phyloP scores from a whole-genome alignment of 352 stramenopile species.

The Globisporangium radiosum region DNA sequence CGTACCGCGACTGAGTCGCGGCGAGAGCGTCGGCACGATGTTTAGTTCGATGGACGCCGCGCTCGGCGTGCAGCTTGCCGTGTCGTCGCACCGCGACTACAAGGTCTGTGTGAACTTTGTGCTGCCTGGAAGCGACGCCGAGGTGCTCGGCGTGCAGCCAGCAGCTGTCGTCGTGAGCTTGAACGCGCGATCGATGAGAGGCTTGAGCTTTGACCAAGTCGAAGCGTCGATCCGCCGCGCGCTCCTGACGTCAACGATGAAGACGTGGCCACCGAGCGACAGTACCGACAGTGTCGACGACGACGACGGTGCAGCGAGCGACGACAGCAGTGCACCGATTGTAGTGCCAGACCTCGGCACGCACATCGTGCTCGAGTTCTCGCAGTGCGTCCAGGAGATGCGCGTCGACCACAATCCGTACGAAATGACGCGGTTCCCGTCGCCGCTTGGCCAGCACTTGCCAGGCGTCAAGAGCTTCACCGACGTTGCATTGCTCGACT shows the following conservation, averaged over 20 bases:
- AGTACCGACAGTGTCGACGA: background rate
- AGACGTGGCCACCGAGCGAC: constrained; percentile 2
- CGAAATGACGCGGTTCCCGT: constrained; percentile 69
- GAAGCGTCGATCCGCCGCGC: constrained; percentile 30
- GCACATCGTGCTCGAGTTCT: constrained; percentile 45
- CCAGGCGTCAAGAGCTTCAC: constrained; percentile 53
- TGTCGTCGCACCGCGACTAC: constrained; percentile 54
- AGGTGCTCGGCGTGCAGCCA: constrained; percentile 36
- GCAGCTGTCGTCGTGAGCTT: constrained; percentile 55
- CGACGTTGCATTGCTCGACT: constrained; percentile 10
- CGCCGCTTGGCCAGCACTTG: constrained; percentile 52
- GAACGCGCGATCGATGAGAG: constrained; percentile 44
- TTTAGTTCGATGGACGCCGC: constrained; percentile 42
- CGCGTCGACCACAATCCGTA: constrained; percentile 63
- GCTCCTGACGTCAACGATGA: constrained; percentile 16
- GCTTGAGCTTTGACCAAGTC: constrained; percentile 44
- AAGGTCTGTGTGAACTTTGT: constrained; percentile 67
- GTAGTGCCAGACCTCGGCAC: constrained; percentile 26
- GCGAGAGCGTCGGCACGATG: constrained; percentile 28
- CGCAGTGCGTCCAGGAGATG: constrained; percentile 56
- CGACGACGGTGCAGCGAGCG: background rate
- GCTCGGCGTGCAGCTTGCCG: constrained; percentile 50
- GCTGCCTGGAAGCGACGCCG: constrained; percentile 35
- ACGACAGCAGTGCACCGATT: constrained; percentile 4
- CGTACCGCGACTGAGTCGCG: constrained; percentile 19